phyloP scores from a whole-genome alignment of 805 yeast genomes.

The Scheffersomyces coipomensis region DNA sequence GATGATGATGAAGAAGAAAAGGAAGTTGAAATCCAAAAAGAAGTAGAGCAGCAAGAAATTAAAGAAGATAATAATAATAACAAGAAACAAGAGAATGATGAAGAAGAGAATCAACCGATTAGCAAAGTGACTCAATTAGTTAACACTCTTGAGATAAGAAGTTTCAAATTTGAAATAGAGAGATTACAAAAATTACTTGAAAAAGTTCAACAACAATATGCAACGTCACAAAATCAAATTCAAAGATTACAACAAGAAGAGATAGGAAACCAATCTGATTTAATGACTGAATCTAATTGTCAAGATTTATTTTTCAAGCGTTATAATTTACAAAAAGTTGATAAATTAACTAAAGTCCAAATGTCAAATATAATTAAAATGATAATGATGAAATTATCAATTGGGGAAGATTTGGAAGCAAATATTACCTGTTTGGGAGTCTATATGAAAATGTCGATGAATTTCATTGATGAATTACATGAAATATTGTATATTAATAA shows the following conservation, averaged over 20 bases:
- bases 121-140: background rate
- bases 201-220: background rate
- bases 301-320: slow-evolving; percentile 19
- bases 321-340: slow-evolving; percentile 30
- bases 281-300: slow-evolving; percentile 15
- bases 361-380: slow-evolving; percentile 30
- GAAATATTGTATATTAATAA: slow-evolving; percentile 19
- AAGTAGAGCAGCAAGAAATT: background rate
- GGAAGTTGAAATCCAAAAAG: background rate
- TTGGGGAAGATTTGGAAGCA: slow-evolving; percentile 23
- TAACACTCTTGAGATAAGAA: background rate
- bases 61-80: background rate
- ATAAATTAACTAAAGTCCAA: slow-evolving; percentile 23
- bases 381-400: slow-evolving; percentile 31
- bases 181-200: background rate
- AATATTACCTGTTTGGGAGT: slow-evolving; percentile 25
- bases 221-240: background rate
- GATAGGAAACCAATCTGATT: slow-evolving; percentile 11
- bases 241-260: background rate
- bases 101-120: background rate
- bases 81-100: background rate
- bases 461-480: slow-evolving; percentile 34
- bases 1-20: background rate
- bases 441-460: slow-evolving; percentile 19
- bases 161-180: background rate